Percentiles rank a stretch among this genome's conserved stretches.
phyloP scores from a whole-genome alignment of 805 yeast genomes.

The Metschnikowia cerradonensis region DNA sequence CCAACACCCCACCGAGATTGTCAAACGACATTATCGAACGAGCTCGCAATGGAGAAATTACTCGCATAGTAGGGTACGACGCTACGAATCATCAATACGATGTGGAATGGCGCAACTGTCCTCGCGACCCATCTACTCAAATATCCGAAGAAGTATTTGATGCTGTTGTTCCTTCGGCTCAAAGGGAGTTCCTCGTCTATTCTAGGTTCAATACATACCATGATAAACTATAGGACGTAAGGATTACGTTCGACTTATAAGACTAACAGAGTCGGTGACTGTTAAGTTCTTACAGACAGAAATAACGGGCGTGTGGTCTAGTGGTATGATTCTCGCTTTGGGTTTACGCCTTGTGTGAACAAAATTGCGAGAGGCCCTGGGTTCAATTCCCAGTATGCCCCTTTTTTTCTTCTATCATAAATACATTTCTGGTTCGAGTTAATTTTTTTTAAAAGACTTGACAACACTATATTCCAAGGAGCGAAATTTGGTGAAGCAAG shows the following conservation, averaged over 20 bases:
- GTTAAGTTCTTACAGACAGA: too few relatives aligned
- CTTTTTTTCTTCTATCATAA: background rate
- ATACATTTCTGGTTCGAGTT: too few relatives aligned
- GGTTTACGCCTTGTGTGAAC: background rate
- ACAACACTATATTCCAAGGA: slow-evolving; percentile 27
- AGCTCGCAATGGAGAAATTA: background rate
- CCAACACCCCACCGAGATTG: background rate
- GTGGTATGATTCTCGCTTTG: slow-evolving; percentile 23
- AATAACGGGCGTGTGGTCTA: slow-evolving; percentile 20
- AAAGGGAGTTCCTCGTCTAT: too few relatives aligned
- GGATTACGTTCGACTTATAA: too few relatives aligned
- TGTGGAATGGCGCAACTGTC: background rate
- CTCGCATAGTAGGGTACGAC: background rate
- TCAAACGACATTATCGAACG: background rate
- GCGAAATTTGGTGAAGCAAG: slow-evolving; percentile 64
- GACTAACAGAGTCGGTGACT: too few relatives aligned
- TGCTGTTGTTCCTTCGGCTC: too few relatives aligned
- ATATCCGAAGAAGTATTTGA: background rate
- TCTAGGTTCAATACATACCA: too few relatives aligned
- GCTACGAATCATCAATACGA: background rate
- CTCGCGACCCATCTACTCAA: background rate
- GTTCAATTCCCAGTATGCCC: slow-evolving; percentile 20
- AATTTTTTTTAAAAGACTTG: background rate
- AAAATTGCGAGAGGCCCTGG: slow-evolving; percentile 18
- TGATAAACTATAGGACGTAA: too few relatives aligned